A percentile compares a stretch with the other conserved stretches of the same genome.
Evolutionary conservation across 352 stramenopile genomes (phyloP).

Genomic region (Globisporangium heterothallicum): DNA sequence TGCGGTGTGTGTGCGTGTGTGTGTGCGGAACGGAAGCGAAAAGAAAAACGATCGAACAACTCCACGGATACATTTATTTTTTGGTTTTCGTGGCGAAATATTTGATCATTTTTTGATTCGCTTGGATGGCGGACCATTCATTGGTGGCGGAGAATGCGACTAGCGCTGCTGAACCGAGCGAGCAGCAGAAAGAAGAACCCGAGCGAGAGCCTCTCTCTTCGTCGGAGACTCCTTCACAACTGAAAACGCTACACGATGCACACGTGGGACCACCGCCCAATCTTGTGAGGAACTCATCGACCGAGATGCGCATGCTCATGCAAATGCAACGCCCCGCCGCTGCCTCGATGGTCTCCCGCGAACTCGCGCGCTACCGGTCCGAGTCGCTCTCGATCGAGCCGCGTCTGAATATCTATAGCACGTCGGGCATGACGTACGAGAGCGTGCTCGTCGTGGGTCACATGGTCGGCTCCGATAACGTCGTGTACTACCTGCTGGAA

Average conservation of each 20-base stretch:
- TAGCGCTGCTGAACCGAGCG: too few relatives aligned
- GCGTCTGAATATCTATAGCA: conserved; percentile 59
- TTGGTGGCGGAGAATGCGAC: not conserved
- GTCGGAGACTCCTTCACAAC: not conserved
- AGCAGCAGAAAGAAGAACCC: not conserved
- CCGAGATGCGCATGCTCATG: conserved; percentile 10
- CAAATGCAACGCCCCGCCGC: not conserved
- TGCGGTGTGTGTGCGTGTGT: too few relatives aligned
- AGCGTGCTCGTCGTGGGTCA: conserved; percentile 67
- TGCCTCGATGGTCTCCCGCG: conserved; percentile 6
- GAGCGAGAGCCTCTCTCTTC: not conserved
- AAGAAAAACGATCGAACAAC: too few relatives aligned
- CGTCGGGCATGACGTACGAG: conserved; percentile 64
- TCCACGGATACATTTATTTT: too few relatives aligned
- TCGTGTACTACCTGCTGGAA: conserved; percentile 77
- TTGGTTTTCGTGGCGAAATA: conserved; percentile 2
- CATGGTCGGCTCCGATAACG: conserved; percentile 47
- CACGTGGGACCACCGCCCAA: conserved; percentile 7
- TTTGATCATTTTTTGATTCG: conserved; percentile 1
- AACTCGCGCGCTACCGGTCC: conserved; percentile 27
- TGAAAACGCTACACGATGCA: conserved; percentile 7
- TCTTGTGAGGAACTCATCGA: conserved; percentile 15
- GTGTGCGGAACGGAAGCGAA: too few relatives aligned
- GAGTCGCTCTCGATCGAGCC: conserved; percentile 33
- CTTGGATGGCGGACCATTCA: not conserved